Evolutionary conservation across 257 asterid species (phyloP).

Genomic region (Salvia splendens): DNA sequence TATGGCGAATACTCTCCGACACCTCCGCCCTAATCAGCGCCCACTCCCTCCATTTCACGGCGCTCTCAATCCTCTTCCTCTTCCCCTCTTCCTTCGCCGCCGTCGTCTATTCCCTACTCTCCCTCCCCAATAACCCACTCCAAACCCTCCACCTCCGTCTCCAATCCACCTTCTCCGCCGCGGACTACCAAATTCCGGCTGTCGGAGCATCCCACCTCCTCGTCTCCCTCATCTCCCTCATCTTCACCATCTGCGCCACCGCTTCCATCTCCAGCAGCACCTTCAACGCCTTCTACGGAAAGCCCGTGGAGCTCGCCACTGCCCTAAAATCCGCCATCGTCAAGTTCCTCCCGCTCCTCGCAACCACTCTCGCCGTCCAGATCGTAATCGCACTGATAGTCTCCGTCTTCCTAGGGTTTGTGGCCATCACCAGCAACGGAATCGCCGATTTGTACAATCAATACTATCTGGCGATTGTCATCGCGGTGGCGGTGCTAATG

Average conservation of each 20-base stretch:
- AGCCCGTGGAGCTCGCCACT: slow-evolving; percentile 54
- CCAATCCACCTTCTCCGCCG: slow-evolving; percentile 29
- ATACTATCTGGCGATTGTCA: slow-evolving; percentile 25
- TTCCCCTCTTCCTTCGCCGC: slow-evolving; percentile 55
- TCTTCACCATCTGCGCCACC: slow-evolving; percentile 43
- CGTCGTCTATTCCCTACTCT: slow-evolving; percentile 47
- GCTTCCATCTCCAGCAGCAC: slow-evolving; percentile 62
- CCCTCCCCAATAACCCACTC: slow-evolving; percentile 30
- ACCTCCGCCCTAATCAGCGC: slow-evolving; percentile 59
- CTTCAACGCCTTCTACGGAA: slow-evolving; percentile 62
- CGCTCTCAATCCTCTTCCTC: slow-evolving; percentile 63
- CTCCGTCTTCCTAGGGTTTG: not conserved
- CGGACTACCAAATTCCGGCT: slow-evolving; percentile 17
- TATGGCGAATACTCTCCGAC: slow-evolving; percentile 59
- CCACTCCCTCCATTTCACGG: slow-evolving; percentile 64
- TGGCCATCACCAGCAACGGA: slow-evolving; percentile 17
- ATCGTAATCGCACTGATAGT: slow-evolving; percentile 22
- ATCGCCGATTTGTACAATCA: slow-evolving; percentile 31
- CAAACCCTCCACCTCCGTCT: slow-evolving; percentile 29
- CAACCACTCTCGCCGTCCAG: slow-evolving; percentile 30
- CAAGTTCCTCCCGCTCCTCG: slow-evolving; percentile 49
- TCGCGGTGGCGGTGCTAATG: slow-evolving; percentile 26
- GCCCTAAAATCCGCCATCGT: slow-evolving; percentile 49
- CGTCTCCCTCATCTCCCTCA: slow-evolving; percentile 32
- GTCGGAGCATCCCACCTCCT: slow-evolving; percentile 21